Percentiles rank a stretch among this genome's conserved stretches.
phyloP scores from a whole-genome alignment of 2,329 filamentous ascomycete species.

The Ceratocystiopsis minuta region DNA sequence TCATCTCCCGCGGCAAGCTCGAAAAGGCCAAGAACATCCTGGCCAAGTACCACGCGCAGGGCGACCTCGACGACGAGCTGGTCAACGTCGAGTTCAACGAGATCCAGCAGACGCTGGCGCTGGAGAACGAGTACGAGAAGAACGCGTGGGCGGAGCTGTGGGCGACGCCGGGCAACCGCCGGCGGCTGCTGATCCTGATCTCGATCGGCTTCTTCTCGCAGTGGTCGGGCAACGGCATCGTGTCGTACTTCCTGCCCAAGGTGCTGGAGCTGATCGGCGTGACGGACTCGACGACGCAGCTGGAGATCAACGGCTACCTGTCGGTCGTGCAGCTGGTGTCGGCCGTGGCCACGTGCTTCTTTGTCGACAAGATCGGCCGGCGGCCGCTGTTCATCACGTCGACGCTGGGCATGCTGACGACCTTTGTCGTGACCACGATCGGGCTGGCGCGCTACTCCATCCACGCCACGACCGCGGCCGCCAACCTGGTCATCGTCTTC shows the following conservation, averaged over 20 bases:
- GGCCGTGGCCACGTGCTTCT: conserved; percentile 11
- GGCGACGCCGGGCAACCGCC: conserved; percentile 8
- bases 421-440: conserved; percentile 12
- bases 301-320: conserved; percentile 13
- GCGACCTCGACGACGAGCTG: conserved; percentile 6
- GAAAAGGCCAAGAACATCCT: conserved; percentile 6
- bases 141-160: conserved; percentile 6
- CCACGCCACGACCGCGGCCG: conserved; percentile 11
- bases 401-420: conserved; percentile 10
- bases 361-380: conserved; percentile 12
- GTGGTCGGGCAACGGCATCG: conserved; percentile 9
- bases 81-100: conserved; percentile 8
- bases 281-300: conserved; percentile 2
- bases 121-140: conserved; percentile 7
- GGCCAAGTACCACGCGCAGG: conserved; percentile 8
- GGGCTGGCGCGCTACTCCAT: conserved; percentile 9
- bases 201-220: conserved; percentile 8
- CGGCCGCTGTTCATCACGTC: conserved; percentile 12
- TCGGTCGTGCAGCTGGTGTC: conserved; percentile 11
- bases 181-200: conserved; percentile 8
- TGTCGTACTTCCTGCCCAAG: conserved; percentile 8
- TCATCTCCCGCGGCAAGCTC: conserved; percentile 10
- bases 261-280: conserved; percentile 6
- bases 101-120: conserved; percentile 6
- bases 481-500: conserved; percentile 12